Evolutionary conservation across 805 yeast genomes (phyloP), one percentile per base, ranked within the genome.

Genomic region (Nakazawaea wickerhamii): DNA sequence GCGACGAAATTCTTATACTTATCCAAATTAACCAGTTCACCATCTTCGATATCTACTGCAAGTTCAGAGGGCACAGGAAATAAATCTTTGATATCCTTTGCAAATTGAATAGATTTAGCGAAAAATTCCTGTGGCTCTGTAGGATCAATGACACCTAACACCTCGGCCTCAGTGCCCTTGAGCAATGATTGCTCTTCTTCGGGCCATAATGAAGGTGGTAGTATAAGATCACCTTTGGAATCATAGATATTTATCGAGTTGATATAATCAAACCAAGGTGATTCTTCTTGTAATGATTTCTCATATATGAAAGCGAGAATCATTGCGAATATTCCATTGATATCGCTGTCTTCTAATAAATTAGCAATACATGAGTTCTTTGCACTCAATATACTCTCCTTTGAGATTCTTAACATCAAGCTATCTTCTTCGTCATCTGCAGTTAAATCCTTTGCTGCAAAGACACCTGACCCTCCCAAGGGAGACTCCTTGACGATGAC

Each of bases 221-320:
- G 44, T 7, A 65, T 59, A 11, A 68, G 50, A 1, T 57, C 50
- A 5, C 58, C 58, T 4, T 59, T 49, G 3, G 59, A 53, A 3
- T 61, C 54, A 3, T 57, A 52, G 7, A 64, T 54, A 43, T 68
- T 64, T 21, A 87, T 72, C 15, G 83, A 68, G 21, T 66, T 59
- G 35, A 90, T 64, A 57, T 83, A 91, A 3, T 64, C 67, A 46
- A 46, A 67, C 97, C 97, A 91, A 4, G 95, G 96, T n/a, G 95
- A 83, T 4, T 58, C 51, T n/a, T 67, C 63, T 2, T 76, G 77
- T 36, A 71, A 63, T 3, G 75, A 63, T 42, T 68, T 59, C 56
- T 91, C 98, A 54, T 85, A 88, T 21, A 89, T 65, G 45, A 79
- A 84, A 0, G 90, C 77, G 6, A 86, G 49, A 5, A 83, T 76